phyloP scores from a whole-genome alignment of 768 basidiomycete genomes.

The Udeniomyces megalosporus region DNA sequence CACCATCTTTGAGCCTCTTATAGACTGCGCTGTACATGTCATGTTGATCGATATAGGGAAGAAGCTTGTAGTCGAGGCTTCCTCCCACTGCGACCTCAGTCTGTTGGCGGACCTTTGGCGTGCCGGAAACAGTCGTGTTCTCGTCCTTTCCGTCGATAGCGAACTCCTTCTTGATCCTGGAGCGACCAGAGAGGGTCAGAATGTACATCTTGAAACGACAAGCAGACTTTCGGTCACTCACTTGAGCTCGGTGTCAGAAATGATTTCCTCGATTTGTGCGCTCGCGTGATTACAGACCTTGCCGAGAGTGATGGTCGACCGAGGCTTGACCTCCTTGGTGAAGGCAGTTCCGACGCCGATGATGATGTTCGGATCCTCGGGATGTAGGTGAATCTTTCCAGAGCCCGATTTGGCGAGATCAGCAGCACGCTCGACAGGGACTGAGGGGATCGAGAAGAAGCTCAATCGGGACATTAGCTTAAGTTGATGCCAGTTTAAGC shows the following conservation, averaged over 20 bases:
- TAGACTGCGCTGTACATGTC: conserved; percentile 92
- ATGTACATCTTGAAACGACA: too few relatives aligned
- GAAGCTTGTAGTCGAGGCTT: conserved; percentile 61
- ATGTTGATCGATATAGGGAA: conserved; percentile 84
- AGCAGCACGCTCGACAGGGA: conserved; percentile 81
- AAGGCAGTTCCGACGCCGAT: conserved; percentile 71
- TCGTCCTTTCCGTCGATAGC: conserved; percentile 20
- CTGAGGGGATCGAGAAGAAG: conserved; percentile 34
- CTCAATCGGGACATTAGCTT: background rate
- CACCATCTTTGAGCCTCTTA: conserved; percentile 63
- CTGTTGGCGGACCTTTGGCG: conserved; percentile 19
- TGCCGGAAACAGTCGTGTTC: conserved; percentile 21
- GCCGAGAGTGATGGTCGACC: conserved; percentile 42
- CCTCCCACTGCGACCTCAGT: conserved; percentile 31
- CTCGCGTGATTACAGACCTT: conserved; percentile 58
- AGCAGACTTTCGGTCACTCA: background rate
- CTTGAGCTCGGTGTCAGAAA: conserved; percentile 65
- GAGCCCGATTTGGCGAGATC: conserved; percentile 63
- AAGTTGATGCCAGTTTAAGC: background rate
- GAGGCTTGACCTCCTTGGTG: conserved; percentile 49
- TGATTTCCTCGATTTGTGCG: conserved; percentile 71
- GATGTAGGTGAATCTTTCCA: conserved; percentile 55
- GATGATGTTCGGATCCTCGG: conserved; percentile 62
- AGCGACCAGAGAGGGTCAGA: too few relatives aligned
- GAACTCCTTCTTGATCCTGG: conserved; percentile 67